Percentiles rank a stretch among this genome's conserved stretches.
These are phyloP conservation scores for Ophiostoma sp. DNA, from an alignment of 2,329 filamentous ascomycete species.

Conservation along the genomic window DNA sequence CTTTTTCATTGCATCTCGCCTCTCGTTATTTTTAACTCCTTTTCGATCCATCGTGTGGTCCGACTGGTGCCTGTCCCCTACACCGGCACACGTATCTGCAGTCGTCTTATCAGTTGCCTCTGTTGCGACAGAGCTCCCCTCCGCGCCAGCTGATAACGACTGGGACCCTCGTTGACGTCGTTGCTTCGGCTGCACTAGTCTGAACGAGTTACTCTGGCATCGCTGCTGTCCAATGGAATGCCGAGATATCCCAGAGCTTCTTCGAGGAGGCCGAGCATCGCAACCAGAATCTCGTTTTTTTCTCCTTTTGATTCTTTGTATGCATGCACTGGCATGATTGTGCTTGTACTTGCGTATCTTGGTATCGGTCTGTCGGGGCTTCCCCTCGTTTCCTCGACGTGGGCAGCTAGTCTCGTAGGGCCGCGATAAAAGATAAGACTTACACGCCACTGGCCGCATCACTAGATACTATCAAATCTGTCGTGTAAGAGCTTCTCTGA, in stretches of 20 bases:
- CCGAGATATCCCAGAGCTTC: constrained; percentile 7
- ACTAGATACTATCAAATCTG: background rate
- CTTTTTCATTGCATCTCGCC: background rate
- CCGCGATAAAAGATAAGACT: constrained; percentile 13
- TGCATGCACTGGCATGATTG: background rate
- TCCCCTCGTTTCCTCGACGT: background rate
- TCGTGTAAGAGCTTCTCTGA: constrained; percentile 2
- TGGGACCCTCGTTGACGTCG: constrained; percentile 9
- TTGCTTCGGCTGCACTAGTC: constrained; percentile 12
- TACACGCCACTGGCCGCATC: background rate
- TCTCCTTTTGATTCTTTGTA: background rate
- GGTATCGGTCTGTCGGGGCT: background rate
- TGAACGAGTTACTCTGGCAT: background rate
- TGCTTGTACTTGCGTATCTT: background rate
- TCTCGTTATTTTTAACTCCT: background rate
- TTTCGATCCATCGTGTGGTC: background rate
- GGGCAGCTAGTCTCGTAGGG: constrained; percentile 5
- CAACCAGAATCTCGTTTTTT: background rate
- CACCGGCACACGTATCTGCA: background rate
- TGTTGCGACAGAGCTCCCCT: too few species aligned
- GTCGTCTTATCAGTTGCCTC: background rate
- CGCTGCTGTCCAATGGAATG: background rate
- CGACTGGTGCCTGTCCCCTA: background rate
- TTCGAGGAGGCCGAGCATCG: constrained; percentile 1
- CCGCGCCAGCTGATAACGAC: constrained; percentile 2